phyloP scores from a whole-genome alignment of 345 rosid species.

The Cochlearia excelsa region DNA sequence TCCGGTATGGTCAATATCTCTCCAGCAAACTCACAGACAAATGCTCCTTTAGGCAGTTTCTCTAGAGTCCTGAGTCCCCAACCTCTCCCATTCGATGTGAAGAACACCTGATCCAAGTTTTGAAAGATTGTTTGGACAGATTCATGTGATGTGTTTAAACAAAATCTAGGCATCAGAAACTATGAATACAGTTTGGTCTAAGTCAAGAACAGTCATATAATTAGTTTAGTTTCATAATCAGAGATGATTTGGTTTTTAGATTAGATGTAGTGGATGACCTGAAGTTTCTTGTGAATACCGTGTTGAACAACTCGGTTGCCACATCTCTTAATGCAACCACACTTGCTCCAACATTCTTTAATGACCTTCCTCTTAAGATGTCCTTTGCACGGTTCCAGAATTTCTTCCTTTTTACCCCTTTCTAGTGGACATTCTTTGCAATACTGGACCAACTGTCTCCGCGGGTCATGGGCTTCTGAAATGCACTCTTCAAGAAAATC shows the following conservation, averaged over 20 bases:
- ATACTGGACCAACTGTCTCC: slow-evolving; percentile 42
- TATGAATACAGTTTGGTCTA: neutral
- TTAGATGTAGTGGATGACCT: slow-evolving; percentile 44
- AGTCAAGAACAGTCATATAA: slow-evolving; percentile 2
- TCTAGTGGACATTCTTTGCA: slow-evolving; percentile 76
- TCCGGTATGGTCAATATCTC: slow-evolving; percentile 75
- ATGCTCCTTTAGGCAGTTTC: slow-evolving; percentile 71
- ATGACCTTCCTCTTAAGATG: slow-evolving; percentile 72
- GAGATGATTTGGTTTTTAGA: neutral
- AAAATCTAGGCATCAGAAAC: slow-evolving; percentile 6
- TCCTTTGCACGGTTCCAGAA: slow-evolving; percentile 74
- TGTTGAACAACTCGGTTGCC: slow-evolving; percentile 92
- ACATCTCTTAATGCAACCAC: slow-evolving; percentile 76
- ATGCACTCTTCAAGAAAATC: slow-evolving; percentile 67
- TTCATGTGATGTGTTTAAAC: neutral
- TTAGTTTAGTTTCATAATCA: neutral
- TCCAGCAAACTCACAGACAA: slow-evolving; percentile 83
- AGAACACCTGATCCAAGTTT: slow-evolving; percentile 52
- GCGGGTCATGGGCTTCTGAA: slow-evolving; percentile 53
- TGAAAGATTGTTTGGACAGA: neutral
- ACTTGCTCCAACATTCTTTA: slow-evolving; percentile 88
- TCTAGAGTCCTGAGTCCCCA: slow-evolving; percentile 81
- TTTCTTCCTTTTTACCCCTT: slow-evolving; percentile 49
- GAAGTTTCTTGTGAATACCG: slow-evolving; percentile 67
- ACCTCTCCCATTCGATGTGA: slow-evolving; percentile 64